Evolutionary conservation across 2,329 filamentous ascomycete genomes (phyloP), one percentile per base, ranked within the genome.

Genomic region (Falciphora oryzae): DNA sequence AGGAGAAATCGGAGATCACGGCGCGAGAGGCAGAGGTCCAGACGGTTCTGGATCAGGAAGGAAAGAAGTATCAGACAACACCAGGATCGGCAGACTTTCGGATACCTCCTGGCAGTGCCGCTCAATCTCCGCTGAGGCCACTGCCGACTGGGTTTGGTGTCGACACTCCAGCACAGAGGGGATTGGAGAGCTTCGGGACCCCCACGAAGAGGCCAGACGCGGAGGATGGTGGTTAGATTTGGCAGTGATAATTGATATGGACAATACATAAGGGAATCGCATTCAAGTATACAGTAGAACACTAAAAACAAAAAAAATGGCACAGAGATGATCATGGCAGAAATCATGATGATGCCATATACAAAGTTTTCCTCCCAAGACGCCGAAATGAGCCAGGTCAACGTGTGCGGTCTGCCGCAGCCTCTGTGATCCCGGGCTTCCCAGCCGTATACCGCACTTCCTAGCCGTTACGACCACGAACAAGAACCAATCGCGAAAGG

Each of bases 21-120:
- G 80, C 83, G 67, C 82, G 92, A 65, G 91, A 97, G 75, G 83
- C 81, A 6, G 91, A 95, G 74, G 89, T 97, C 0, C 93, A 97
- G 75, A 82, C 83, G 27, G 78, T 96, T 64, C 78, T 98, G 63
- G 89, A 92, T 73, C 89, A 95, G 73, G 91, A 92, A 0, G 93
- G 91, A 0, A 87, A 91, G 66, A 83, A 82, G 67, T 84, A 84
- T 61, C 79, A 82, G 65, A 75, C 80, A 22, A 77, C 75, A 0
- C 75, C 83, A 70, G 77, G 75, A 0, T 68, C 22, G 13, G 63
- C 57, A 29, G 53, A 50, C 2, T 8, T 32, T 5, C 59, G 18
- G 59, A 53, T 29, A 8, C 59, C 38, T 4, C 31, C 28, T 27
- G 66, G 60, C 1, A 66, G 62, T 7, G 68, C 68, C 4, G 65